Evolutionary conservation across 495 filamentous ascomycete genomes (phyloP), one percentile per base, ranked within the genome.

Genomic region (Lophiotrema nucula): DNA sequence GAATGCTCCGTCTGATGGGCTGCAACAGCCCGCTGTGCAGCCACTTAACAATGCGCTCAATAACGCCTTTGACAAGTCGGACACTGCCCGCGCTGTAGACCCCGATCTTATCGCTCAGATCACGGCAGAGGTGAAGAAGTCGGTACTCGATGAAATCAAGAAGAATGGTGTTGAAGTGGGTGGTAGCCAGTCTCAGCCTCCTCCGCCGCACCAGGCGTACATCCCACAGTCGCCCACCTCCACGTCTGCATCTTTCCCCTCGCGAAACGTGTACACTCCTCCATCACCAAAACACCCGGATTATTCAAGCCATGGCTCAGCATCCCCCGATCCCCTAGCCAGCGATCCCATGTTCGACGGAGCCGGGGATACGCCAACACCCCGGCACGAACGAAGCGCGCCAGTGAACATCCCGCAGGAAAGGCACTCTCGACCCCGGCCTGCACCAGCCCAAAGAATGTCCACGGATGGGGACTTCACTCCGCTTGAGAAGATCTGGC

Each of bases 401-500:
- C 52, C 53, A 15, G 24, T 47, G 13, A 49, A 66, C 13, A 46
- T 45, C 5, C 49, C 51, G 10, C 60, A 57, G 25, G 60, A 57
- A 47, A 33, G 68, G 73, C 5, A 39, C 62, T 28, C 73, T 26
- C 27, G 52, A 45, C 21, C 60, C 10, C 38, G 81, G n/a, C 79
- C 80, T 12, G 72, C 63, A 33, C 68, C 71, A 13, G 73, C 76
- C n/a, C 53, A 68, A 16, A 71, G 79, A 31, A 72, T 76, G 25
- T 65, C 72, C 25, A 79, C 80, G 25, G 75, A 73, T 19, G 70
- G 71, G 53, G 81, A 83, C 42, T 74, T 78, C 63, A 84, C 83
- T 0, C 81, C 82, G 1, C 67, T 88, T 43, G 84, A 88, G 68
- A 79, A 79, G 63, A 83, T 86, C 57, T 95, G 90, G 89, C 86